These are phyloP conservation scores for Senecio squalidus DNA, from an alignment of 140 eudicot species.

Conservation along the genomic window DNA sequence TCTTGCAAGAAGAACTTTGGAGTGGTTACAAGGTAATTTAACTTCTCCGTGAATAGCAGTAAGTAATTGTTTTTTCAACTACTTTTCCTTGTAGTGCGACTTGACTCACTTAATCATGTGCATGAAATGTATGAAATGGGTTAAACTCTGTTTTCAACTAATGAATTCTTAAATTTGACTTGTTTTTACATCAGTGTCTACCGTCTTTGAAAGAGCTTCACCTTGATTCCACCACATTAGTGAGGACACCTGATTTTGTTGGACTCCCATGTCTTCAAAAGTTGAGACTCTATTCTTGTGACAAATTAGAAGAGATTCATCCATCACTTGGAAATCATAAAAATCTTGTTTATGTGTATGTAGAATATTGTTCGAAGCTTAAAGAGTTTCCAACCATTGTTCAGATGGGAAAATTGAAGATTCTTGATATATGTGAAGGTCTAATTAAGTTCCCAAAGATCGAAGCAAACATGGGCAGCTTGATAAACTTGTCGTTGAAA, in stretches of 20 bases:
- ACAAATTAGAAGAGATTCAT: constrained; percentile 1
- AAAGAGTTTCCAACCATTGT: constrained; percentile 8
- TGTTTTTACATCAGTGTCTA: constrained; percentile 5
- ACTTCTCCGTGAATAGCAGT: not conserved
- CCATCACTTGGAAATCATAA: constrained; percentile 4
- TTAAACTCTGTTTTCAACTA: not conserved
- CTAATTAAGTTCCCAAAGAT: not conserved
- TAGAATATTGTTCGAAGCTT: not conserved
- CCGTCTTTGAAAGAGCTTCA: constrained; percentile 37
- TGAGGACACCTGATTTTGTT: constrained; percentile 9
- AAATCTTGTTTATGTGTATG: not conserved
- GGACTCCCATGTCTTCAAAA: constrained; percentile 12
- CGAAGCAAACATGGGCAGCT: not conserved
- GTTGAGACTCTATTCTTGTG: not conserved
- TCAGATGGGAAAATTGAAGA: constrained; percentile 2
- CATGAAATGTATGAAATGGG: not conserved
- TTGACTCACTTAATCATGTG: not conserved
- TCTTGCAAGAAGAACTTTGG: not conserved
- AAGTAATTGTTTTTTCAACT: not conserved
- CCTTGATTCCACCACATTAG: not conserved
- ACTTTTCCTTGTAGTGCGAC: not conserved
- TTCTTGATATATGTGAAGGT: not conserved
- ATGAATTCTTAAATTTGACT: not conserved
- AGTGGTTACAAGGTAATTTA: not conserved
- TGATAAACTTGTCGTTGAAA: not conserved